phyloP scores from a whole-genome alignment of 2,329 filamentous ascomycete genomes.

The Cladophialophora immunda region DNA sequence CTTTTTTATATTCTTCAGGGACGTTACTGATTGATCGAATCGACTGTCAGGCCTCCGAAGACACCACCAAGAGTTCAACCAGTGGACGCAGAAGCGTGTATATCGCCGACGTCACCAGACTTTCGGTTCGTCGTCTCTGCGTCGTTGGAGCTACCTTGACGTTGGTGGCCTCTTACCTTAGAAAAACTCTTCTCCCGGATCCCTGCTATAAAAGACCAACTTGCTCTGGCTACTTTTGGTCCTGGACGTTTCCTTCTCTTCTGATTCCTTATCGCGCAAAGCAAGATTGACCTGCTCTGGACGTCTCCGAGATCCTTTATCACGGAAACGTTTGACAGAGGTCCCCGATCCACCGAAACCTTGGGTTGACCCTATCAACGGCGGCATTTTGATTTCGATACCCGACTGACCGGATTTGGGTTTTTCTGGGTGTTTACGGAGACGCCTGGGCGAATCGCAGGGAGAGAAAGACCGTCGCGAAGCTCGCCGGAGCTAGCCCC shows the following conservation, averaged over 20 bases:
- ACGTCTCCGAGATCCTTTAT: not conserved
- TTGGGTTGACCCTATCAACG: not conserved
- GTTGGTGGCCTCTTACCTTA: not conserved
- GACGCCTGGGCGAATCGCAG: not conserved
- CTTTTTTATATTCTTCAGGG: too few species aligned
- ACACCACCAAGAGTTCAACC: not conserved
- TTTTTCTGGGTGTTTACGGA: constrained; percentile 1
- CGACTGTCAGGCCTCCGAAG: not conserved
- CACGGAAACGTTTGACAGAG: not conserved
- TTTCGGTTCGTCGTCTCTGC: not conserved
- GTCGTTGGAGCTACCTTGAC: not conserved
- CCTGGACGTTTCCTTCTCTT: not conserved
- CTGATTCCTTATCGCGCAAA: not conserved
- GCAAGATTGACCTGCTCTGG: not conserved
- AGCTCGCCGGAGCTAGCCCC: not conserved
- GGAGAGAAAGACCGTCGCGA: not conserved
- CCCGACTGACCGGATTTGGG: not conserved
- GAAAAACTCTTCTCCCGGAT: not conserved
- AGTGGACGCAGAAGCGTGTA: not conserved
- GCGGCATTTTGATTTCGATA: not conserved
- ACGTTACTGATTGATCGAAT: not conserved
- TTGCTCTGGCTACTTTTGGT: too few species aligned
- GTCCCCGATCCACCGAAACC: not conserved
- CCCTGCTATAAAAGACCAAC: not conserved
- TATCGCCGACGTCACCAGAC: constrained; percentile 1